Evolutionary conservation across 192 early-diverging fungal species (phyloP).

Genomic region (Entomortierella chlamydospora): DNA sequence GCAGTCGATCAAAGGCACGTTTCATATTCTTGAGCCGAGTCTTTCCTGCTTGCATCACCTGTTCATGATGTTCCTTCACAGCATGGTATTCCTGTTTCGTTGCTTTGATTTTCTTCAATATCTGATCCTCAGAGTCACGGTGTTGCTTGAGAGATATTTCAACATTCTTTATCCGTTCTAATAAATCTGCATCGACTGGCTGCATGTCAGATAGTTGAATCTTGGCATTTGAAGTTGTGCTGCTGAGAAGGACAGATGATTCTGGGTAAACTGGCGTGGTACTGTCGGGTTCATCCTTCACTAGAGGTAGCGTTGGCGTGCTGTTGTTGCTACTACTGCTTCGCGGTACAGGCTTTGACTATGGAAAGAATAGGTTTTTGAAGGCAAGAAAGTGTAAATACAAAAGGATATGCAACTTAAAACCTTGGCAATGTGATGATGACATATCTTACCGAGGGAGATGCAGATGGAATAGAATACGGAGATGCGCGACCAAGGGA

Average conservation of each 20-base stretch:
- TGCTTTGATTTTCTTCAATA: background rate
- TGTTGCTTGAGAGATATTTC: conserved; percentile 36
- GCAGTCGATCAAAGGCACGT: background rate
- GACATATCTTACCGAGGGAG: background rate
- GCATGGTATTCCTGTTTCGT: background rate
- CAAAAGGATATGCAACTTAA: background rate
- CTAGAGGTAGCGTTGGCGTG: background rate
- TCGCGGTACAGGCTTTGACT: background rate
- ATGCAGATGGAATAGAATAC: background rate
- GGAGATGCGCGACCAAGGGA: background rate
- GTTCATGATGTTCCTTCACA: conserved; percentile 6
- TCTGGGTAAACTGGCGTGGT: conserved; percentile 33
- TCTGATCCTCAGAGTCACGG: background rate
- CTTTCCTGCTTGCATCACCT: background rate
- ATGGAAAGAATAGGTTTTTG: background rate
- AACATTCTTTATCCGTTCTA: conserved; percentile 36
- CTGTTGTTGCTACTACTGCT: background rate
- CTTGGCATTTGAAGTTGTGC: conserved; percentile 2
- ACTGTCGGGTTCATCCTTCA: conserved; percentile 9
- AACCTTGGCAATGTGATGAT: background rate
- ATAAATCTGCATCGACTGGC: conserved; percentile 4
- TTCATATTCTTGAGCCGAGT: background rate
- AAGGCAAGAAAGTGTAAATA: background rate
- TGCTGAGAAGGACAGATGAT: conserved; percentile 12
- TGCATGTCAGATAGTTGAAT: conserved; percentile 24